phyloP scores from a whole-genome alignment of 208 protist species.

The Crithidia bombi region DNA sequence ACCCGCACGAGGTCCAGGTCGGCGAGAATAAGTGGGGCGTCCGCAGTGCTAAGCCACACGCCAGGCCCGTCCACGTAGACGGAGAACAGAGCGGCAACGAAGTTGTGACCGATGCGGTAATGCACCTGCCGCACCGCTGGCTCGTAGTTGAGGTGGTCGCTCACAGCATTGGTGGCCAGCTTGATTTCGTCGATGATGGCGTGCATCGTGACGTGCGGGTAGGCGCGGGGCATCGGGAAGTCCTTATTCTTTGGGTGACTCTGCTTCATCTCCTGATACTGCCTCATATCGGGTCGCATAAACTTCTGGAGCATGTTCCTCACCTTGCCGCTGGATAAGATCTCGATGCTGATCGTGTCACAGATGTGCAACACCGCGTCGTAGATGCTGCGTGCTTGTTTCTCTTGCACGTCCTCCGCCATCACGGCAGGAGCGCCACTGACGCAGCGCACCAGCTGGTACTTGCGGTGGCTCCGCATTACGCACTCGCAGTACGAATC shows the following conservation, averaged over 20 bases:
- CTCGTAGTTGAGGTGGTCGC: constrained; percentile 18
- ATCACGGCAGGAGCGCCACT: constrained; percentile 40
- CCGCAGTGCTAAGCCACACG: constrained; percentile 45
- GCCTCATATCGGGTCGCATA: constrained; percentile 34
- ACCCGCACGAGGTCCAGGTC: constrained; percentile 42
- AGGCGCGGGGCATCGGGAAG: constrained; percentile 19
- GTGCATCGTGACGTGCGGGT: constrained; percentile 34
- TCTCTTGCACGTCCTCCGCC: constrained; percentile 15
- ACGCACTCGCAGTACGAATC: constrained; percentile 13
- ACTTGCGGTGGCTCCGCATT: constrained; percentile 20
- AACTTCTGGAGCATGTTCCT: constrained; percentile 14
- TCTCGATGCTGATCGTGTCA: constrained; percentile 35
- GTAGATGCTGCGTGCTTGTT: constrained; percentile 5
- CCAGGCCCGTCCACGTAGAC: constrained; percentile 45
- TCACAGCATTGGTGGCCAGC: background rate
- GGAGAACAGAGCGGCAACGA: constrained; percentile 48
- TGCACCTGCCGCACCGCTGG: constrained; percentile 35
- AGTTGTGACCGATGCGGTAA: constrained; percentile 34
- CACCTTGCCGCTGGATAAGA: constrained; percentile 15
- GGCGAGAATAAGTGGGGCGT: constrained; percentile 43
- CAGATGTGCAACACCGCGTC: constrained; percentile 33
- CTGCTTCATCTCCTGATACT: constrained; percentile 34
- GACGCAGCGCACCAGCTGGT: constrained; percentile 43
- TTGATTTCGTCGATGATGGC: constrained; percentile 27
- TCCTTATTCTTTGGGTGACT: constrained; percentile 13